Base-by-base conservation (phyloP, 2,329 filamentous ascomycete species). In the Mollisia scopiformis region DNA sequence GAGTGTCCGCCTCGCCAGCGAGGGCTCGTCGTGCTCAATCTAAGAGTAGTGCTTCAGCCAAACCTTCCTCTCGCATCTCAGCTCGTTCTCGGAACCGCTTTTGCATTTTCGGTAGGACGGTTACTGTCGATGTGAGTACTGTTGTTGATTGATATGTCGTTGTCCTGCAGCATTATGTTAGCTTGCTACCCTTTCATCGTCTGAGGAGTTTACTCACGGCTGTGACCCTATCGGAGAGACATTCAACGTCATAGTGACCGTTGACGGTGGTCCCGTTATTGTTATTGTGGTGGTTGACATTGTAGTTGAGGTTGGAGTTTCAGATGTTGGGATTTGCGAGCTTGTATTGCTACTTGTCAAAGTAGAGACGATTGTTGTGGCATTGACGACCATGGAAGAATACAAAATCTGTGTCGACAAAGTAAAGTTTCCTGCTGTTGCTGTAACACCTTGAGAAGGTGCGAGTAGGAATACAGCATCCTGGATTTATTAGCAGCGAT, bases 381-480 rank as follows among this genome's bases (percentile, higher is more conserved):
- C 30, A 33, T 58, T 65, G 8, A 58, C 28, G 31, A 56, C 58
- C 58, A 57, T 60, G 21, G 49, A 63, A n/a, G 58, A 27, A 31
- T 60, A 60, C 37, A 57, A 46, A 11, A 66, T 51, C 28, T 55
- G 25, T 6, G 65, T 69, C 35, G 58, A 61, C 2, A 69, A 54
- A 10, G 41, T 25, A 35, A 62, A 65, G 13, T 46, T 30, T 1
- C 67, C 68, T 7, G 66, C 55, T 14, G 60, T 46, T 31, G 54
- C 57, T 11, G 62, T 62, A 7, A 68, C 28, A 51, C 59, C 64
- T 41, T 62, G 52, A 2, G 52, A 54, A 47, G 64, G 61, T 6
- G 55, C 63, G 30, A 69, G 54, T 16, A 66, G 51, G 3, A 70
- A 53, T 3, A 68, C 57, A 2, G 47, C 58, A 21, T 55, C 59